Conservation (phyloP, 208 protist genomes). For the Naegleria gruberi region DNA sequence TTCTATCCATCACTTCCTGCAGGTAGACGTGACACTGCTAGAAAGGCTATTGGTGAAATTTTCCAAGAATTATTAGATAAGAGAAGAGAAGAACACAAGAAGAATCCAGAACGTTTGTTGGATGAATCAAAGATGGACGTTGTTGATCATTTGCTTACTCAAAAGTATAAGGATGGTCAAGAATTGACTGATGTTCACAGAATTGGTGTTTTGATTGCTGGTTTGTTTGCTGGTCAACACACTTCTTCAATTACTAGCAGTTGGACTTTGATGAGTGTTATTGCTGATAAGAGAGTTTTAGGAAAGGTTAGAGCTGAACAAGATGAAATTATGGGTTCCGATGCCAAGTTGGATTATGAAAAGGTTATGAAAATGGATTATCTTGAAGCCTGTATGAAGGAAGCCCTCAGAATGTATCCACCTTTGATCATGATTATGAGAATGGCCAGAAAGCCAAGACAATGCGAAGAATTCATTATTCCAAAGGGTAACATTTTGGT, state of each 20-base stretch:
- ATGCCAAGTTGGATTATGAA: constrained; percentile 64
- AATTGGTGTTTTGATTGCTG: constrained; percentile 75
- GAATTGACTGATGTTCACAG: constrained; percentile 73
- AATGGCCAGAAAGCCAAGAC: constrained; percentile 63
- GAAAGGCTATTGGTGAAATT: background rate
- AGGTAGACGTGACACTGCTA: background rate
- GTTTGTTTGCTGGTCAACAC: constrained; percentile 84
- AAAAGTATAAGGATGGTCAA: constrained; percentile 70
- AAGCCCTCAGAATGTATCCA: constrained; percentile 78
- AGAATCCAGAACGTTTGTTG: constrained; percentile 41
- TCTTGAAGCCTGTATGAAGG: constrained; percentile 63
- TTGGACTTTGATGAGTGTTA: constrained; percentile 74
- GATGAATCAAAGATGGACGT: constrained; percentile 48
- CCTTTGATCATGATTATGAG: constrained; percentile 81
- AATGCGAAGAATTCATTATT: constrained; percentile 58
- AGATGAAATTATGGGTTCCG: background rate
- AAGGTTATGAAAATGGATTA: constrained; percentile 78
- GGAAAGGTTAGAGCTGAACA: constrained; percentile 22
- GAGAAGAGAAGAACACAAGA: constrained; percentile 63
- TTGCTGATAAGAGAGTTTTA: constrained; percentile 36
- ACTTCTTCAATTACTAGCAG: constrained; percentile 74
- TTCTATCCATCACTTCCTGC: constrained; percentile 38
- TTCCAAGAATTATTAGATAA: constrained; percentile 33
- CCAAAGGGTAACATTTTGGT: constrained; percentile 73
- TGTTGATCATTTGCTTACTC: constrained; percentile 64